These are phyloP conservation scores for Geotrichum australiense DNA, from an alignment of 1,139 yeast species.

Conservation along the genomic window DNA sequence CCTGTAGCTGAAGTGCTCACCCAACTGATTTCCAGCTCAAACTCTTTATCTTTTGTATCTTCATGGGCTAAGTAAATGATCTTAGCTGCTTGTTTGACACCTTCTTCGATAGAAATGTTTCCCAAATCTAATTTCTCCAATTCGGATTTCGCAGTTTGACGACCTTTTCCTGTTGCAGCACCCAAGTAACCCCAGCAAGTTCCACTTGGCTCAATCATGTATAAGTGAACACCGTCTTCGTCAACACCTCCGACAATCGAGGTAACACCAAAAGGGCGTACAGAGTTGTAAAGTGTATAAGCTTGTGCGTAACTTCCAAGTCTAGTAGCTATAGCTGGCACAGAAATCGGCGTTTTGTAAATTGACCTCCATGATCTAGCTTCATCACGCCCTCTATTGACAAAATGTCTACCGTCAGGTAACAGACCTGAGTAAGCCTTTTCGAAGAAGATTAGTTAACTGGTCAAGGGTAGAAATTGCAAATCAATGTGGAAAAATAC, in stretches of 20 bases:
- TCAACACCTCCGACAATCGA: constrained; percentile 93
- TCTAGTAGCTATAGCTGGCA: constrained; percentile 79
- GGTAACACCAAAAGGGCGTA: constrained; percentile 92
- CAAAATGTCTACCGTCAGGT: constrained; percentile 96
- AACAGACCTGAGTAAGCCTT: constrained; percentile 78
- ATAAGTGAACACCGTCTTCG: constrained; percentile 76
- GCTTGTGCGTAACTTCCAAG: constrained; percentile 92
- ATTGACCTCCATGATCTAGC: constrained; percentile 70
- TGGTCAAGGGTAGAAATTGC: background rate
- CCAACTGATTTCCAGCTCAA: constrained; percentile 94
- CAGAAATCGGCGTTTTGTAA: constrained; percentile 70
- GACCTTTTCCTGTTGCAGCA: constrained; percentile 96
- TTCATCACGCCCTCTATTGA: constrained; percentile 87
- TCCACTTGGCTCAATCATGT: constrained; percentile 97
- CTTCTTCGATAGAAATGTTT: constrained; percentile 65
- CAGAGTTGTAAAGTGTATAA: constrained; percentile 92
- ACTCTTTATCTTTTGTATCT: constrained; percentile 95
- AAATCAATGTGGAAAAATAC: constrained; percentile 10
- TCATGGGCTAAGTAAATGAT: constrained; percentile 93
- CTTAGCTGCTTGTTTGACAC: constrained; percentile 87
- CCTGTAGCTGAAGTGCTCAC: constrained; percentile 64
- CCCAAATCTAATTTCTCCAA: constrained; percentile 81
- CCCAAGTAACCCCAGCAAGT: constrained; percentile 96
- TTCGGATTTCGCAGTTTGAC: constrained; percentile 94
- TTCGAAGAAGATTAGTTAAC: constrained; percentile 5